A percentile compares a stretch with the other conserved stretches of the same genome.
phyloP scores from a whole-genome alignment of 495 filamentous ascomycete genomes.

The Aspergillus biplanus region DNA sequence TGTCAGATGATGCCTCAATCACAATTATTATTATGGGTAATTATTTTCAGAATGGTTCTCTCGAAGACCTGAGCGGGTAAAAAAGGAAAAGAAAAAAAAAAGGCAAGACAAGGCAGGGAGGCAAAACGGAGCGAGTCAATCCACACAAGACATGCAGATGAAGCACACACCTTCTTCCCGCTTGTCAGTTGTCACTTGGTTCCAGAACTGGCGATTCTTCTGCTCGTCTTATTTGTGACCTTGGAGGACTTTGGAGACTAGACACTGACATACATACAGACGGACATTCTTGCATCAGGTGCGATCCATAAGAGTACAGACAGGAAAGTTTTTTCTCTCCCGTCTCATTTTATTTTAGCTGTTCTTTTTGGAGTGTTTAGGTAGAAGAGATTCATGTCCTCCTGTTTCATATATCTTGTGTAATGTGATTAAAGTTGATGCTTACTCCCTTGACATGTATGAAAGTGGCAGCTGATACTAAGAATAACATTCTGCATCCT shows the following conservation, averaged over 20 bases:
- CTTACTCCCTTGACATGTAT: too few species aligned
- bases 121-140: not conserved
- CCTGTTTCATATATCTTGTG: too few species aligned
- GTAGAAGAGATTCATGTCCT: too few species aligned
- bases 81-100: not conserved
- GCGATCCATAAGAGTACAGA: too few species aligned
- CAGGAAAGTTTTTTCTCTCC: too few species aligned
- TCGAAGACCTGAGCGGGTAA: not conserved
- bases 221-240: too few species aligned
- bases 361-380: too few species aligned
- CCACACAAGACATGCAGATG: slow-evolving; percentile 7
- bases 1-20: slow-evolving; percentile 15
- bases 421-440: too few species aligned
- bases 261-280: not conserved
- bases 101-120: not conserved
- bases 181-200: not conserved
- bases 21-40: not conserved
- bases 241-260: not conserved
- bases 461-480: not conserved
- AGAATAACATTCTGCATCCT: not conserved
- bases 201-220: not conserved
- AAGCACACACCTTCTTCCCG: not conserved
- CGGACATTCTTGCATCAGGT: too few species aligned
- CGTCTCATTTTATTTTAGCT: too few species aligned
- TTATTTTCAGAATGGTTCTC: not conserved